phyloP scores from a whole-genome alignment of 805 yeast species.

The Monosporozyma solicola region DNA sequence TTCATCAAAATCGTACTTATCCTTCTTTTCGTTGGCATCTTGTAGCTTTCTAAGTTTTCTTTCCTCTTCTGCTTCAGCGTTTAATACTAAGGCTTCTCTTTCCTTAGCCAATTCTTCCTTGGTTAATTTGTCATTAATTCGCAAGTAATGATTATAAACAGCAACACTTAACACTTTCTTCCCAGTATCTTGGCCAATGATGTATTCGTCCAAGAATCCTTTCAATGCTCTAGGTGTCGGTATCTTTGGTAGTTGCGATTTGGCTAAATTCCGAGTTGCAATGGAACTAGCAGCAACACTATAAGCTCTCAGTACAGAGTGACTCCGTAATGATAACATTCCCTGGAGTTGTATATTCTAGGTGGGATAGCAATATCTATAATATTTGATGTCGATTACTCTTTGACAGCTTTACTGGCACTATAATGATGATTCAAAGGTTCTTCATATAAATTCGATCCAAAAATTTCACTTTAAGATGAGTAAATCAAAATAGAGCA shows the following conservation, averaged over 20 bases:
- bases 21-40: not conserved
- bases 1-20: conserved; percentile 6
- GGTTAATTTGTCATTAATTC: conserved; percentile 36
- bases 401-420: not conserved
- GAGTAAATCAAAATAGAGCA: not conserved
- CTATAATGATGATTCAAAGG: not conserved
- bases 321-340: not conserved
- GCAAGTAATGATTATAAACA: conserved; percentile 47
- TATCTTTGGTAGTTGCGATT: conserved; percentile 15
- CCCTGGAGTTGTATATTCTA: not conserved
- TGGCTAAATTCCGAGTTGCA: conserved; percentile 14
- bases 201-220: conserved; percentile 39
- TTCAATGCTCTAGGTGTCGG: conserved; percentile 44
- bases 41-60: not conserved
- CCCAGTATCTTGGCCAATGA: conserved; percentile 48
- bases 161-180: conserved; percentile 54
- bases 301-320: not conserved
- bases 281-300: not conserved
- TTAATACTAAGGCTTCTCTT: conserved; percentile 24
- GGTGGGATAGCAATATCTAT: not conserved
- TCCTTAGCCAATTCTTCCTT: conserved; percentile 24
- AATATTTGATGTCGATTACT: not conserved
- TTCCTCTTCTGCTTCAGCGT: conserved; percentile 2
- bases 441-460: not conserved
- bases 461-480: not conserved